These are phyloP conservation scores for Salix arbutifolia DNA, from an alignment of 345 rosid genomes.

Conservation along the genomic window DNA sequence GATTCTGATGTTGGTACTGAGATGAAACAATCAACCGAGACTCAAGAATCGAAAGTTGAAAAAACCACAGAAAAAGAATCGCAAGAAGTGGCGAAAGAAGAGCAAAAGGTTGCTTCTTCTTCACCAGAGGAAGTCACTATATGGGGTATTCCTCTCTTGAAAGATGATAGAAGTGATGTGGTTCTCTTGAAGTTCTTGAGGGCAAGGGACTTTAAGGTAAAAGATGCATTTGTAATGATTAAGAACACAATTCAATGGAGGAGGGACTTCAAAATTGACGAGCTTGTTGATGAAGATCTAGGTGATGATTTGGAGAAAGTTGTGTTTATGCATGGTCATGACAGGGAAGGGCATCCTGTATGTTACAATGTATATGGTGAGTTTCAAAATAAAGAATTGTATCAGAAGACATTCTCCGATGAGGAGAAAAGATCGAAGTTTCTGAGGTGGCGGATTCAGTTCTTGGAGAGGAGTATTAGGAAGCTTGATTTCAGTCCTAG, in stretches of 20 bases:
- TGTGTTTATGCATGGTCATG: constrained; percentile 83
- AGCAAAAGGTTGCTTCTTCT: constrained; percentile 13
- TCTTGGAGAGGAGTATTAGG: constrained; percentile 82
- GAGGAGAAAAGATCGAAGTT: constrained; percentile 69
- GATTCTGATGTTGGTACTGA: constrained; percentile 28
- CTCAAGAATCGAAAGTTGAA: constrained; percentile 23
- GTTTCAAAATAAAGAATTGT: constrained; percentile 82
- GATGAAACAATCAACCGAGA: constrained; percentile 17
- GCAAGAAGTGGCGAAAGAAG: constrained; percentile 14
- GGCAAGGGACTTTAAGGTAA: constrained; percentile 76
- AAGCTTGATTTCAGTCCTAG: constrained; percentile 81
- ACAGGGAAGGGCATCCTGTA: constrained; percentile 77
- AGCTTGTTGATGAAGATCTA: constrained; percentile 58
- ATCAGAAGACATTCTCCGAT: constrained; percentile 63
- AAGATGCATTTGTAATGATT: constrained; percentile 71
- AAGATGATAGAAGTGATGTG: constrained; percentile 67
- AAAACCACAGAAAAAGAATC: constrained; percentile 16
- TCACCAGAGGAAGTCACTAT: constrained; percentile 38
- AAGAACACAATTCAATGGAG: constrained; percentile 76
- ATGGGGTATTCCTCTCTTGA: constrained; percentile 76
- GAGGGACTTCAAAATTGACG: constrained; percentile 58
- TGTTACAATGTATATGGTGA: constrained; percentile 90
- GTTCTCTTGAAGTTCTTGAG: constrained; percentile 68
- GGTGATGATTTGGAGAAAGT: constrained; percentile 82
- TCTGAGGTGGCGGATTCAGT: constrained; percentile 81